Conservation (phyloP, 768 basidiomycete species). For the Leccinum disarticulatum region DNA sequence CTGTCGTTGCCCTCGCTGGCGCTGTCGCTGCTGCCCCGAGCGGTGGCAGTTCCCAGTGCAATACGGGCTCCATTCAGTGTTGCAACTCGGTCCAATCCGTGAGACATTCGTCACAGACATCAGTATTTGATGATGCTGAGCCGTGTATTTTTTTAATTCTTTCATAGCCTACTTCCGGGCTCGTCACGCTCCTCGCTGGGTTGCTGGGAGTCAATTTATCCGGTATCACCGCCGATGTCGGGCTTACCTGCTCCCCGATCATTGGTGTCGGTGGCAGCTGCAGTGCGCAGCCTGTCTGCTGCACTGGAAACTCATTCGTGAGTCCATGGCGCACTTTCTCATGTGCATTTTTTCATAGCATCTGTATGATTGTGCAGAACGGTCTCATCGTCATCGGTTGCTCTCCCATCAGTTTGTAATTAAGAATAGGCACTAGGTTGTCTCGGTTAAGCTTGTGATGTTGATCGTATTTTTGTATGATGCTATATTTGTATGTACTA, state of each 20-base stretch:
- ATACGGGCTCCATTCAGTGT: not conserved
- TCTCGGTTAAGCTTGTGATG: too few relatives aligned
- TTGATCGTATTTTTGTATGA: too few relatives aligned
- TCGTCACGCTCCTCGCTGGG: not conserved
- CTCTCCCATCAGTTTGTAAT: constrained; percentile 1
- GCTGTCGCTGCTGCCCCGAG: not conserved
- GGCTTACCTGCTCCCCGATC: not conserved
- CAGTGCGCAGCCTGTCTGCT: constrained; percentile 1
- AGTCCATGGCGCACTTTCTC: not conserved
- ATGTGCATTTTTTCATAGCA: too few relatives aligned
- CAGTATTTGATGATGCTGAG: not conserved
- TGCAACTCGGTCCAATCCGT: not conserved
- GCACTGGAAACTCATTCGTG: constrained; percentile 1
- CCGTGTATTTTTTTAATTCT: not conserved
- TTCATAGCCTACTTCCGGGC: not conserved
- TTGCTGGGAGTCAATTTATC: not conserved
- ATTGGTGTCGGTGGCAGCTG: not conserved
- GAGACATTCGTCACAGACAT: not conserved
- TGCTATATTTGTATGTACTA: too few relatives aligned
- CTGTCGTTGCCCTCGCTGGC: not conserved
- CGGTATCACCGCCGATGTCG: not conserved
- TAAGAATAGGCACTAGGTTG: too few relatives aligned
- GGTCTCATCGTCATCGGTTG: constrained; percentile 4
- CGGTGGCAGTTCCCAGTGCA: not conserved
- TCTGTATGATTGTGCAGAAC: not conserved